phyloP scores from a whole-genome alignment of 495 filamentous ascomycete species.

The Xylaria intraflava region DNA sequence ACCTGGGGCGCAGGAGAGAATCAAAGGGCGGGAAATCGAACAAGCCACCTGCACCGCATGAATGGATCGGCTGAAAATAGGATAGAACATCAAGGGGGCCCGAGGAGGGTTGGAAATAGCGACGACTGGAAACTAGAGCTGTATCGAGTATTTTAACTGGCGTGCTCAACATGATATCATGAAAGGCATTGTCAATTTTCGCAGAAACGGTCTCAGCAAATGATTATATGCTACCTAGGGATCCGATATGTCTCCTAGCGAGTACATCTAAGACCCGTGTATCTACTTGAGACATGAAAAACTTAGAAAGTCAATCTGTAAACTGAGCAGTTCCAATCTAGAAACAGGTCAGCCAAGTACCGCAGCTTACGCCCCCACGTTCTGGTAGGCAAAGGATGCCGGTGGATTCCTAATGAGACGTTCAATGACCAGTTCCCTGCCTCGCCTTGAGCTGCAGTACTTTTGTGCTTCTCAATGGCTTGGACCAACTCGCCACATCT shows the following conservation, averaged over 20 bases:
- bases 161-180: background rate
- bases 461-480: background rate
- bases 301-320: background rate
- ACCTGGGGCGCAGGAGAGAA: background rate
- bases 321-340: constrained; percentile 21
- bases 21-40: background rate
- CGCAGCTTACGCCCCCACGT: constrained; percentile 14
- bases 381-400: constrained; percentile 1
- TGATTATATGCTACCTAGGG: constrained; percentile 21
- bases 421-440: background rate
- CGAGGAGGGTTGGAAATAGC: no score
- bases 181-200: background rate
- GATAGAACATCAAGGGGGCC: no score
- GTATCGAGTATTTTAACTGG: no score
- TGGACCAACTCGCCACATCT: constrained; percentile 1
- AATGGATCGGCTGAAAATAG: background rate
- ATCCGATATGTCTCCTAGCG: constrained; percentile 15
- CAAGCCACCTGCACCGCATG: background rate
- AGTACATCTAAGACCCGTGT: constrained; percentile 12
- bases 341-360: constrained; percentile 21
- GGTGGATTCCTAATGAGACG: background rate
- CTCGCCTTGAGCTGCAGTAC: background rate
- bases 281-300: constrained; percentile 20
- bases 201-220: background rate
- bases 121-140: no score